These are phyloP conservation scores for Penicillium sp. DNA, from an alignment of 2,329 filamentous ascomycete genomes.

Conservation along the genomic window DNA sequence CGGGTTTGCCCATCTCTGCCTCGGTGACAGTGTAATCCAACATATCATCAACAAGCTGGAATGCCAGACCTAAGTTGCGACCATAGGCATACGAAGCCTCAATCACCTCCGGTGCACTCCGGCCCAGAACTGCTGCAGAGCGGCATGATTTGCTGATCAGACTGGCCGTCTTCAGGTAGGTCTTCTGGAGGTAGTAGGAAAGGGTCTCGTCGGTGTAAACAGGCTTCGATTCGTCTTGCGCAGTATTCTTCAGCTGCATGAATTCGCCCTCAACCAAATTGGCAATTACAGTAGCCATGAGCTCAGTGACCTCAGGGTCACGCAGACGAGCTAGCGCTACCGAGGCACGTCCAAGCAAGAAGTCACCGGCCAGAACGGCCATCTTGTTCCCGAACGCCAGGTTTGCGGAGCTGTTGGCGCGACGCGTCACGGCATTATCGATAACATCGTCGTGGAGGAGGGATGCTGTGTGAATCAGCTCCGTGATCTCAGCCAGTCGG, in stretches of 20 bases:
- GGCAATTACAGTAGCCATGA: slow-evolving; percentile 92
- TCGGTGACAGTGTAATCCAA: slow-evolving; percentile 89
- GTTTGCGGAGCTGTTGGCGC: slow-evolving; percentile 84
- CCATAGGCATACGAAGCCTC: slow-evolving; percentile 91
- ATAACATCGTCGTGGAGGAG: slow-evolving; percentile 98
- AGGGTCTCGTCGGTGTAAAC: slow-evolving; percentile 85
- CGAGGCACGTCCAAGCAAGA: slow-evolving; percentile 86
- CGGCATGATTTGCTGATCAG: slow-evolving; percentile 95
- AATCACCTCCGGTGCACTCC: slow-evolving; percentile 72
- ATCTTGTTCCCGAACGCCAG: slow-evolving; percentile 98
- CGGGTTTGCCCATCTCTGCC: slow-evolving; percentile 86
- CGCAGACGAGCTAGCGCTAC: slow-evolving; percentile 86
- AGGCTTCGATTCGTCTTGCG: slow-evolving; percentile 78
- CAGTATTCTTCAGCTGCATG: slow-evolving; percentile 98
- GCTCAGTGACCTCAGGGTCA: slow-evolving; percentile 90
- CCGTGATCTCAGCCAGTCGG: slow-evolving; percentile 91
- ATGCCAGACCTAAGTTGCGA: slow-evolving; percentile 88
- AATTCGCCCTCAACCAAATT: slow-evolving; percentile 98
- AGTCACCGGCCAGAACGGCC: slow-evolving; percentile 97
- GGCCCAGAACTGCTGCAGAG: slow-evolving; percentile 80
- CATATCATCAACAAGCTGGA: slow-evolving; percentile 97
- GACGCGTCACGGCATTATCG: slow-evolving; percentile 82
- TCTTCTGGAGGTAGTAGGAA: slow-evolving; percentile 95
- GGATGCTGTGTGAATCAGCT: slow-evolving; percentile 95
- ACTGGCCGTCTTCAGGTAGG: slow-evolving; percentile 93